A percentile compares a stretch with the other conserved stretches of the same genome.
These are phyloP conservation scores for Pestalotiopsis fici DNA, from an alignment of 2,329 filamentous ascomycete species.

Conservation along the genomic window DNA sequence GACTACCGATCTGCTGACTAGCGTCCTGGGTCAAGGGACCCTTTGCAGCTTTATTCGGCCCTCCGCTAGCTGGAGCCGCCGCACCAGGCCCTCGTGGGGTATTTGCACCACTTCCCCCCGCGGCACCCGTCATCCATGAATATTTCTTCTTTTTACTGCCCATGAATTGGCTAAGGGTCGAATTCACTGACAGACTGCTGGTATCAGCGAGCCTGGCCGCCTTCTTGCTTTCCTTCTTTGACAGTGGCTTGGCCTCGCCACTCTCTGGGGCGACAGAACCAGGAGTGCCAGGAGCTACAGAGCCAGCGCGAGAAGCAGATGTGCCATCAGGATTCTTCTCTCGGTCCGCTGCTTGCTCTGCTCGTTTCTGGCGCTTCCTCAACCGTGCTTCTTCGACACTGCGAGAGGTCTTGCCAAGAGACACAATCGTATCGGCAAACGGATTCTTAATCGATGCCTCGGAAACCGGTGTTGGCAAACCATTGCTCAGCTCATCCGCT, in stretches of 20 bases:
- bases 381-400: slow-evolving; percentile 73
- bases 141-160: slow-evolving; percentile 70
- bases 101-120: slow-evolving; percentile 49
- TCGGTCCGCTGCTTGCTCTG: slow-evolving; percentile 47
- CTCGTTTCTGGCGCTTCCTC: slow-evolving; percentile 65
- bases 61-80: slow-evolving; percentile 35
- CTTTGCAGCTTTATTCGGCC: slow-evolving; percentile 32
- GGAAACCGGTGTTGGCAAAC: slow-evolving; percentile 46
- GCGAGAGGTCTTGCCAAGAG: slow-evolving; percentile 66
- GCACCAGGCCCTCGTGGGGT: slow-evolving; percentile 43
- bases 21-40: slow-evolving; percentile 55
- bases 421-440: slow-evolving; percentile 55
- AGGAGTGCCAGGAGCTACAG: slow-evolving; percentile 61
- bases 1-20: slow-evolving; percentile 68
- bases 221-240: slow-evolving; percentile 84
- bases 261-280: slow-evolving; percentile 63
- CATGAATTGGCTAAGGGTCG: slow-evolving; percentile 74
- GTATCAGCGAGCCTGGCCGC: slow-evolving; percentile 75
- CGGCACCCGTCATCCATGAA: slow-evolving; percentile 68
- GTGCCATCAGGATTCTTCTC: slow-evolving; percentile 46
- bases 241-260: slow-evolving; percentile 62
- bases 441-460: slow-evolving; percentile 51
- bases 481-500: slow-evolving; percentile 39
- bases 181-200: slow-evolving; percentile 80
- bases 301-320: slow-evolving; percentile 50